Conservation (phyloP, 1,139 yeast genomes). For the Pichia sp. region DNA sequence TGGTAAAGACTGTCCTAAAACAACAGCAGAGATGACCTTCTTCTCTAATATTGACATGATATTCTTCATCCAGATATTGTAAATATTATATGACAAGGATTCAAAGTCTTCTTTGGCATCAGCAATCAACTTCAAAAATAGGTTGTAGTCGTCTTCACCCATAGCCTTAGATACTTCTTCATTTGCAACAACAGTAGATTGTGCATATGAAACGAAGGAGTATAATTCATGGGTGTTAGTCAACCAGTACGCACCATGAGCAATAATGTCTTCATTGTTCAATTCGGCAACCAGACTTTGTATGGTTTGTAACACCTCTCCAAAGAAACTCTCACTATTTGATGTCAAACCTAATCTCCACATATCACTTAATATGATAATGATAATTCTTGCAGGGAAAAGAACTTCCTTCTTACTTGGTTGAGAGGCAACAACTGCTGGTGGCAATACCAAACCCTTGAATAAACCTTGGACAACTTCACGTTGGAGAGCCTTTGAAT, state of each 20-base stretch:
- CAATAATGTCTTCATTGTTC: conserved; percentile 81
- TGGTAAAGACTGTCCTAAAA: conserved; percentile 89
- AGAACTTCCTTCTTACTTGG: conserved; percentile 85
- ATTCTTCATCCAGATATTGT: conserved; percentile 97
- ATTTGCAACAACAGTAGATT: conserved; percentile 79
- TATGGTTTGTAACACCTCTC: conserved; percentile 83
- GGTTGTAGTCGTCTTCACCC: conserved; percentile 87
- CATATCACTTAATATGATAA: conserved; percentile 91
- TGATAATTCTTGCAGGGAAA: conserved; percentile 94
- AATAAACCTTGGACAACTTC: conserved; percentile 87
- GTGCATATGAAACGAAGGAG: conserved; percentile 93
- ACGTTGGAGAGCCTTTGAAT: conserved; percentile 70
- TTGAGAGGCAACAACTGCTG: conserved; percentile 74
- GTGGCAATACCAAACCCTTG: conserved; percentile 84
- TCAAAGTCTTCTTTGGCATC: conserved; percentile 94
- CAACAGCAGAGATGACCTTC: conserved; percentile 91
- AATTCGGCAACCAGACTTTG: conserved; percentile 70
- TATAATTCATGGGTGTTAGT: conserved; percentile 94
- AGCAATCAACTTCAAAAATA: conserved; percentile 83
- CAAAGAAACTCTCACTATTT: conserved; percentile 87
- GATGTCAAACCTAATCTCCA: conserved; percentile 95
- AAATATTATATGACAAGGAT: conserved; percentile 86
- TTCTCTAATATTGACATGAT: conserved; percentile 87
- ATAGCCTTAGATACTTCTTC: conserved; percentile 76
- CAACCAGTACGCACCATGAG: conserved; percentile 97